Percentiles rank a stretch among this genome's conserved stretches.
Evolutionary conservation across 148 eudicot genomes (phyloP).

Genomic region (Camellia granthamiana): DNA sequence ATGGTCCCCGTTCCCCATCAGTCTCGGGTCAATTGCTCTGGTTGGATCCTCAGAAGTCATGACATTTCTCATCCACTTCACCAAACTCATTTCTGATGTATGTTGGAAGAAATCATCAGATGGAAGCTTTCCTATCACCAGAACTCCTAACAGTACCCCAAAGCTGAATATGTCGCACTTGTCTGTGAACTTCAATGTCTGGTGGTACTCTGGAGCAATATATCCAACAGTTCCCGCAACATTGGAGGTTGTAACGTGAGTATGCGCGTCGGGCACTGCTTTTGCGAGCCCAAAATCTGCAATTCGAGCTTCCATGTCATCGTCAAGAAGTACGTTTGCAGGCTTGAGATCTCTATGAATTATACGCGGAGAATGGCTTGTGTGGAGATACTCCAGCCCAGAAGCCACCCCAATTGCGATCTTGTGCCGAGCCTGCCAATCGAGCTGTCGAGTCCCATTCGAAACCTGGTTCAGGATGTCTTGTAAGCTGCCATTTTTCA

Average conservation of each 20-base stretch:
- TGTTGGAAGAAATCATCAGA: conserved; percentile 60
- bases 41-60: conserved; percentile 68
- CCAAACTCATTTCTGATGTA: conserved; percentile 63
- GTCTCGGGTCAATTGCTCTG: conserved; percentile 57
- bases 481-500: conserved; percentile 93
- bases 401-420: conserved; percentile 70
- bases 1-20: conserved; percentile 71
- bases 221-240: conserved; percentile 88
- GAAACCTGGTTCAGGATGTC: conserved; percentile 44
- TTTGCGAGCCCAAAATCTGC: conserved; percentile 95
- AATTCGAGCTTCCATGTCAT: conserved; percentile 86
- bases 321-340: conserved; percentile 75
- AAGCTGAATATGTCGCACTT: conserved; percentile 88
- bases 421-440: conserved; percentile 62
- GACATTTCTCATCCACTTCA: conserved; percentile 76
- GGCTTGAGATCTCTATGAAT: conserved; percentile 95
- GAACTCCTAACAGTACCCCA: conserved; percentile 66
- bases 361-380: conserved; percentile 53
- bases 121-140: conserved; percentile 82
- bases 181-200: conserved; percentile 78
- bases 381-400: conserved; percentile 91
- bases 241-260: conserved; percentile 67
- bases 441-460: conserved; percentile 43
- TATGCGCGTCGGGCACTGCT: conserved; percentile 55
- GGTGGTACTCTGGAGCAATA: conserved; percentile 89